Conservation (phyloP, 495 filamentous ascomycete genomes). For the Talaromyces thailandensis region DNA sequence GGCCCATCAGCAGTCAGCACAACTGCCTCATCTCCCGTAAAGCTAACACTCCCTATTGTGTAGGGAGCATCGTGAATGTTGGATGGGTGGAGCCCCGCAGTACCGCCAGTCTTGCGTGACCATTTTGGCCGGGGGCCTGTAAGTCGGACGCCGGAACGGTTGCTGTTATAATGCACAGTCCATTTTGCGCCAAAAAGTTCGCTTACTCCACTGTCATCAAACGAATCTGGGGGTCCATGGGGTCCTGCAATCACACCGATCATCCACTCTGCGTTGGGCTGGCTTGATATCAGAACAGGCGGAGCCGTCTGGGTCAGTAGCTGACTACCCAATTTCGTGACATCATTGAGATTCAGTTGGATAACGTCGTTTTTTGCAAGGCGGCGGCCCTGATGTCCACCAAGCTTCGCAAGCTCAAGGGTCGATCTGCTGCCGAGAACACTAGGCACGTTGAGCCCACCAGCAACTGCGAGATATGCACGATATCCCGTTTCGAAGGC, state of each 20-base stretch:
- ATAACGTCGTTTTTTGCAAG: conserved; percentile 2
- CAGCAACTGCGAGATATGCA: conserved; percentile 7
- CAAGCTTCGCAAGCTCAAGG: conserved; percentile 3
- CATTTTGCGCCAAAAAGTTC: conserved; percentile 14
- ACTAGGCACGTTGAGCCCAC: conserved; percentile 4
- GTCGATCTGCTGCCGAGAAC: conserved; percentile 8
- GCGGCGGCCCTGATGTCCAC: conserved; percentile 8
- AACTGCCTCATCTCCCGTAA: conserved; percentile 15
- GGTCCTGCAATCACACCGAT: conserved; percentile 7
- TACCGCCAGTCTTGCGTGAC: conserved; percentile 11
- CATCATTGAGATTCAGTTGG: not conserved
- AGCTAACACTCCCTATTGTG: conserved; percentile 12
- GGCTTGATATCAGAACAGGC: not conserved
- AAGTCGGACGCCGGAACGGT: conserved; percentile 12
- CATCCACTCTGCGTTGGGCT: conserved; percentile 3
- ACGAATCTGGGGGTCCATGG: conserved; percentile 2
- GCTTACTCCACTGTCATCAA: not conserved
- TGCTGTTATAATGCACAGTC: conserved; percentile 14
- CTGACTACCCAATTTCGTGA: not conserved
- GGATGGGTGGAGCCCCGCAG: conserved; percentile 12
- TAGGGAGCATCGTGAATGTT: conserved; percentile 15
- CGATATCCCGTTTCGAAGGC: conserved; percentile 1
- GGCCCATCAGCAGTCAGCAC: conserved; percentile 14
- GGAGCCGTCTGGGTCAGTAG: not conserved
- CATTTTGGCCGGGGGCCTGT: conserved; percentile 12